phyloP scores from a whole-genome alignment of 2,329 filamentous ascomycete genomes.

The Tolypocladium album region DNA sequence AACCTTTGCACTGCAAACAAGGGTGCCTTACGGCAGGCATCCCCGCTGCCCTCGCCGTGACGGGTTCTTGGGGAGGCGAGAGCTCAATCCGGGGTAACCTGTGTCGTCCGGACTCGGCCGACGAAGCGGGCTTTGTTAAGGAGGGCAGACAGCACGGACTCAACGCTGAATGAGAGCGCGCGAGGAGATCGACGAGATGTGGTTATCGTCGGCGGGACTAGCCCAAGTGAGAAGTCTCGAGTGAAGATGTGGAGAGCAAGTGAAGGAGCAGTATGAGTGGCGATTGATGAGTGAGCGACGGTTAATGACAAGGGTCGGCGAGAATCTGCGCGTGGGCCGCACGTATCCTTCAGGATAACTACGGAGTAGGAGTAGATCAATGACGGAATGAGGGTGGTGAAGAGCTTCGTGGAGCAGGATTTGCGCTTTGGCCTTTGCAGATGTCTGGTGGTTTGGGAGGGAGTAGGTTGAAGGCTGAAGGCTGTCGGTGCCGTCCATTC shows the following conservation, averaged over 20 bases:
- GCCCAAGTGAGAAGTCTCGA: neutral
- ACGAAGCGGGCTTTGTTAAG: neutral
- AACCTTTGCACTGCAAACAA: conserved; percentile 25
- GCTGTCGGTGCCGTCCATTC: neutral
- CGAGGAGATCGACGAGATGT: neutral
- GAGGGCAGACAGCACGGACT: neutral
- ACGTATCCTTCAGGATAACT: neutral
- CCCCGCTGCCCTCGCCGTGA: neutral
- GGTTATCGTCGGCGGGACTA: neutral
- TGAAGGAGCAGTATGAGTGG: neutral
- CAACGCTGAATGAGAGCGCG: too few species aligned
- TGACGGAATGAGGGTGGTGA: neutral
- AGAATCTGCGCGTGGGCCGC: neutral
- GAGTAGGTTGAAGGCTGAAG: neutral
- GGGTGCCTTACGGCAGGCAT: conserved; percentile 23
- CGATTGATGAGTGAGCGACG: neutral
- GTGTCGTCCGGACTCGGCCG: neutral
- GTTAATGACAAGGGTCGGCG: neutral
- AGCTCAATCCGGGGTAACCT: conserved; percentile 1
- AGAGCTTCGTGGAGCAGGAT: neutral
- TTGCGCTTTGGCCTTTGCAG: neutral
- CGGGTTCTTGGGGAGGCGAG: neutral
- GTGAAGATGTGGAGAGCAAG: neutral
- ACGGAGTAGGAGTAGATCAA: too few species aligned
- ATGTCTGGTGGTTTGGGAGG: neutral